Percentiles rank a stretch among this genome's conserved stretches.
Evolutionary conservation across 139 green algal species (phyloP).

Genomic region (Limnomonas spitsbergensis): DNA sequence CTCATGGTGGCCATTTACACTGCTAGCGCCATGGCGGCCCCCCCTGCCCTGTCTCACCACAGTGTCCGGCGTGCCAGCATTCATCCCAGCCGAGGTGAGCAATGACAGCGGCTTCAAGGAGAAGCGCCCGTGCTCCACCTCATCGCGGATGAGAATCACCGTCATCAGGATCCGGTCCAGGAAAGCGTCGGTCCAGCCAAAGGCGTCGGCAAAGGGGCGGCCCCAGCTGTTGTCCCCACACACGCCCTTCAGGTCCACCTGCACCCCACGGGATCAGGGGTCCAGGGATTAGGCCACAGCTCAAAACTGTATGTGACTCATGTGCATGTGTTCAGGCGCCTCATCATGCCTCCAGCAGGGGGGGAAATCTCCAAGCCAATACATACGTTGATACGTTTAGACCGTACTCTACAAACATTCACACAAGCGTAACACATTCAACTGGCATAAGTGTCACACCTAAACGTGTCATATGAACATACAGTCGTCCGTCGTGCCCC

Average conservation of each 20-base stretch:
- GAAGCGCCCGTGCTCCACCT: constrained; percentile 54
- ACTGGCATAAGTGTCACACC: too few relatives aligned
- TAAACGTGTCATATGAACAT: too few relatives aligned
- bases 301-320: neutral
- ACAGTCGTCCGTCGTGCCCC: too few relatives aligned
- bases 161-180: constrained; percentile 56
- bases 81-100: neutral
- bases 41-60: too few relatives aligned
- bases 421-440: too few relatives aligned
- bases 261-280: neutral
- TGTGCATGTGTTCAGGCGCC: too few relatives aligned
- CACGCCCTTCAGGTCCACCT: constrained; percentile 52
- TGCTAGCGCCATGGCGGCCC: too few relatives aligned
- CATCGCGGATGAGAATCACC: constrained; percentile 44
- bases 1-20: too few relatives aligned
- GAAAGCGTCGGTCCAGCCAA: constrained; percentile 54
- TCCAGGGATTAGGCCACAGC: neutral
- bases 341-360: too few relatives aligned
- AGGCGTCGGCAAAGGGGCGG: constrained; percentile 23
- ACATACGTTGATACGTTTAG: too few relatives aligned
- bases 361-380: too few relatives aligned
- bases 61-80: neutral
- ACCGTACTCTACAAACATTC: too few relatives aligned
- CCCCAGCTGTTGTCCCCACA: constrained; percentile 43
- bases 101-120: neutral